Evolutionary conservation across 768 basidiomycete species (phyloP).

Genomic region (Lactarius pseudohatsudake): DNA sequence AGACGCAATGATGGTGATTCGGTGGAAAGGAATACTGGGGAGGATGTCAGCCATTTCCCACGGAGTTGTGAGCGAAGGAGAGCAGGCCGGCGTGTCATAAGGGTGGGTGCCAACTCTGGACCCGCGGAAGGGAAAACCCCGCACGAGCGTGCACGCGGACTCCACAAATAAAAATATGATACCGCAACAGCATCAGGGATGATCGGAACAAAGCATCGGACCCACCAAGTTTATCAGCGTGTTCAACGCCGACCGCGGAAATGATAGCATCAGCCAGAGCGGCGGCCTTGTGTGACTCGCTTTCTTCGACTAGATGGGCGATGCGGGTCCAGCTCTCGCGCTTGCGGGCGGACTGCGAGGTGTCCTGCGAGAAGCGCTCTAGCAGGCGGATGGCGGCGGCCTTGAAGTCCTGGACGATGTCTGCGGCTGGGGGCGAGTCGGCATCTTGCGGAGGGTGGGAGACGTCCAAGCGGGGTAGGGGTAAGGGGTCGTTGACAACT

Average conservation of each 20-base stretch:
- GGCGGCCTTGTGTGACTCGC: constrained; percentile 57
- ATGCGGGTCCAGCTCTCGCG: constrained; percentile 71
- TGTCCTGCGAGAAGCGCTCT: constrained; percentile 55
- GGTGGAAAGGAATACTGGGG: constrained; percentile 59
- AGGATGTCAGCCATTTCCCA: background rate
- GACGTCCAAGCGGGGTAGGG: constrained; percentile 33
- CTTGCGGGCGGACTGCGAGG: constrained; percentile 42
- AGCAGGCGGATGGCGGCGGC: constrained; percentile 51
- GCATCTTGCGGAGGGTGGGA: constrained; percentile 33
- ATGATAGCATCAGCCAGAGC: constrained; percentile 82
- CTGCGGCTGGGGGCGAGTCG: constrained; percentile 26
- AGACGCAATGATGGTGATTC: constrained; percentile 62
- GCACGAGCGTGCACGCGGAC: background rate
- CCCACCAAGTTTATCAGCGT: constrained; percentile 70
- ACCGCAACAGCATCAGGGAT: background rate
- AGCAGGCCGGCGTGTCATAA: background rate
- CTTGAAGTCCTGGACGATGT: too few relatives aligned
- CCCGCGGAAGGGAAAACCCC: background rate
- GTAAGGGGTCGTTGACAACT: constrained; percentile 48
- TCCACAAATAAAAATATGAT: background rate
- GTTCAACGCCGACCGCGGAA: constrained; percentile 59
- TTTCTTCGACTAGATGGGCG: constrained; percentile 69
- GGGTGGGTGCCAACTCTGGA: background rate
- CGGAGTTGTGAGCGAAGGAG: background rate
- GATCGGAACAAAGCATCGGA: constrained; percentile 15